Evolutionary conservation across 1,139 yeast species (phyloP).

Genomic region (Zygosaccharomyces sapae): DNA sequence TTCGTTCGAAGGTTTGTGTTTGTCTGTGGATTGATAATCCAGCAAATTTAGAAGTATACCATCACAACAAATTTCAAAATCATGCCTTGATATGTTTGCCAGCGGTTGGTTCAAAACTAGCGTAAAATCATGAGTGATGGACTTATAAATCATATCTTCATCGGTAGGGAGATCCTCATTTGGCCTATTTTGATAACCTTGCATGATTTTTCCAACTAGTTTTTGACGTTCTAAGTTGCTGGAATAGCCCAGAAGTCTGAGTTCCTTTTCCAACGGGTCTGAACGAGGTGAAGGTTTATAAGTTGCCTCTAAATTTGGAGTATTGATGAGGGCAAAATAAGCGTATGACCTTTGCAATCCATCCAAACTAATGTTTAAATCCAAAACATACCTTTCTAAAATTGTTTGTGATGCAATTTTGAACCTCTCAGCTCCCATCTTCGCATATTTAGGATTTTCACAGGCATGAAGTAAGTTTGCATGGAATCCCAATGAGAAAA

Average conservation of each 20-base stretch:
- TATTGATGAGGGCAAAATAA: constrained; percentile 62
- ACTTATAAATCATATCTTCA: constrained; percentile 43
- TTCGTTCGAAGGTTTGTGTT: constrained; percentile 6
- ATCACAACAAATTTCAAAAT: constrained; percentile 52
- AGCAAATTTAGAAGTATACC: constrained; percentile 38
- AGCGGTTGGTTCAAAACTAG: constrained; percentile 34
- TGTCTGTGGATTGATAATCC: constrained; percentile 7
- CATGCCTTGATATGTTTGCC: constrained; percentile 17
- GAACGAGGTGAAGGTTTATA: constrained; percentile 75
- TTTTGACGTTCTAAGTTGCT: constrained; percentile 36
- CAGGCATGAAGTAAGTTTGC: constrained; percentile 72
- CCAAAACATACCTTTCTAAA: constrained; percentile 36
- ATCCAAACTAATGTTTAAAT: constrained; percentile 34
- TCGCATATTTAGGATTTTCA: constrained; percentile 61
- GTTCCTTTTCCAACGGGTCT: constrained; percentile 44
- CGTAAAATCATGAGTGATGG: constrained; percentile 33
- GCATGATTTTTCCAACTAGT: constrained; percentile 53
- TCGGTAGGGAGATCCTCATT: constrained; percentile 51
- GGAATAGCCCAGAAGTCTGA: constrained; percentile 55
- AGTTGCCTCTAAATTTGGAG: constrained; percentile 59
- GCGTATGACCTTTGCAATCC: constrained; percentile 41
- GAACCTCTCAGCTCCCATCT: constrained; percentile 64
- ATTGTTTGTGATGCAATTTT: constrained; percentile 61
- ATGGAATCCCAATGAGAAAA: constrained; percentile 81
- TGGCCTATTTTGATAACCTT: constrained; percentile 48